Conservation (phyloP, 2,329 filamentous ascomycete species). For the Diaporthe aspalathi region DNA sequence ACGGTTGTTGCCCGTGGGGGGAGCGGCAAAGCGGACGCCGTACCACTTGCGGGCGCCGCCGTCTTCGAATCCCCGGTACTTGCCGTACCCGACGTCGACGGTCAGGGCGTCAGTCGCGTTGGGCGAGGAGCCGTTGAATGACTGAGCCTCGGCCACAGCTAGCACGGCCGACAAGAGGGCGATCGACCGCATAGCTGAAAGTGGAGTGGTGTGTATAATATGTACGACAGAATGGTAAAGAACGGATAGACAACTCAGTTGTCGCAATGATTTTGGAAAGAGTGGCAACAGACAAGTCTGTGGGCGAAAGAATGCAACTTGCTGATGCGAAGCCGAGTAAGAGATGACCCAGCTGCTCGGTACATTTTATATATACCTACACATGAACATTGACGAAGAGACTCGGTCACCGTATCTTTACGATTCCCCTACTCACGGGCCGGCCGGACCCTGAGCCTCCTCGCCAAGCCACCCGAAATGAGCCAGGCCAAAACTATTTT, state of each 20-base stretch:
- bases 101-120: slow-evolving; percentile 12
- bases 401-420: background rate
- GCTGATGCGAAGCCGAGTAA: background rate
- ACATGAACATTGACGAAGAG: background rate
- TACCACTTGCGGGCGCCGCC: slow-evolving; percentile 18
- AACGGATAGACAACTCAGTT: slow-evolving; percentile 10
- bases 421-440: background rate
- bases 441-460: slow-evolving; percentile 6
- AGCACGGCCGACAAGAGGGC: background rate
- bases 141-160: background rate
- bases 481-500: slow-evolving; percentile 12
- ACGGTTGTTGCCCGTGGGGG: slow-evolving; percentile 13
- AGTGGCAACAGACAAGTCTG: slow-evolving; percentile 27
- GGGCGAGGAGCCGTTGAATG: background rate
- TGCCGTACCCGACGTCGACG: slow-evolving; percentile 19
- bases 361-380: background rate
- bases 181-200: background rate
- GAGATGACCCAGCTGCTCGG: background rate
- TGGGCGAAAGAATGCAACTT: background rate
- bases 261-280: background rate
- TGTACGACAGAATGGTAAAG: slow-evolving; percentile 4
- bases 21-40: slow-evolving; percentile 18
- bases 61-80: slow-evolving; percentile 23
- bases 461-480: slow-evolving; percentile 21
- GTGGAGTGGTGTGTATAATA: background rate